These are phyloP conservation scores for Salicornia ramosissima DNA, from an alignment of 148 eudicot genomes.

Conservation along the genomic window DNA sequence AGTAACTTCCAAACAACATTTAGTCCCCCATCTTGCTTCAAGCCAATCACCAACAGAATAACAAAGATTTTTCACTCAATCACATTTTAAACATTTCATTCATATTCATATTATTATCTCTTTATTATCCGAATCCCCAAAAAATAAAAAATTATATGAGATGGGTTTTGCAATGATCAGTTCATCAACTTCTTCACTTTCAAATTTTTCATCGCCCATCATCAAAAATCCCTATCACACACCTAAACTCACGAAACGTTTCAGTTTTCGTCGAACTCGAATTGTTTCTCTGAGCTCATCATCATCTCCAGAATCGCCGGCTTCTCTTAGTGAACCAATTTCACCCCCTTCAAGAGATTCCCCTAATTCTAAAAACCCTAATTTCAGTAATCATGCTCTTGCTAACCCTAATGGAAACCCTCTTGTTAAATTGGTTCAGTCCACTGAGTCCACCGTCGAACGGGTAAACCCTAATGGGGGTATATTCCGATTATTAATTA, in stretches of 20 bases:
- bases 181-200: conserved; percentile 20
- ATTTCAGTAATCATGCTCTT: conserved; percentile 15
- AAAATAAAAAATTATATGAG: neutral
- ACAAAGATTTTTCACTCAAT: too few species aligned
- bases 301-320: conserved; percentile 30
- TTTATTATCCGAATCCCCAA: neutral
- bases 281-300: conserved; percentile 39
- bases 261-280: neutral
- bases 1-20: too few species aligned
- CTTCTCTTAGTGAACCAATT: conserved; percentile 14
- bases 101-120: too few species aligned
- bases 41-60: too few species aligned
- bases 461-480: conserved; percentile 34
- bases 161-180: conserved; percentile 8
- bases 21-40: too few species aligned
- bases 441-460: conserved; percentile 69
- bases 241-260: conserved; percentile 9
- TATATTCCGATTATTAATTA: neutral
- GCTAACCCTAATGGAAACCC: conserved; percentile 37
- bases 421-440: conserved; percentile 27
- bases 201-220: conserved; percentile 12
- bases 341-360: neutral
- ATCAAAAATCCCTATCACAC: neutral
- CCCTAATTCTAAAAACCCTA: conserved; percentile 18
- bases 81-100: too few species aligned